Conservation (phyloP, 768 basidiomycete genomes). For the Macrolepiota fuliginosa region DNA sequence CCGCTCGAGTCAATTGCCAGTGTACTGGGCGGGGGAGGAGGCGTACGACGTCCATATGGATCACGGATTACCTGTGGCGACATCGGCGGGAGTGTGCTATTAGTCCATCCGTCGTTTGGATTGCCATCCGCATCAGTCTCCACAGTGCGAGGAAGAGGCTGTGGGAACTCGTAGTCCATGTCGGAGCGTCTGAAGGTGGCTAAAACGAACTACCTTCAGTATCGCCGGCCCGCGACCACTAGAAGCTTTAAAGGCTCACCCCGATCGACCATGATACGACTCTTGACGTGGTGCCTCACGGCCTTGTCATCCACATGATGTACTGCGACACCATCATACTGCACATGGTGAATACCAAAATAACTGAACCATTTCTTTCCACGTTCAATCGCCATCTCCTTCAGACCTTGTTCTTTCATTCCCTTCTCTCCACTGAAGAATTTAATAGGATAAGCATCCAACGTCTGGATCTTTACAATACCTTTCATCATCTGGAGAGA, state of each 20-base stretch:
- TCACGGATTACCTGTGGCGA: slow-evolving; percentile 12
- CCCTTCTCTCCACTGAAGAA: slow-evolving; percentile 45
- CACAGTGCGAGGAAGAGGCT: slow-evolving; percentile 27
- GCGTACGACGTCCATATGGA: slow-evolving; percentile 21
- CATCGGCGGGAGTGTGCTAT: neutral
- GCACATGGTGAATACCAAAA: slow-evolving; percentile 54
- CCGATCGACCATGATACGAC: slow-evolving; percentile 62
- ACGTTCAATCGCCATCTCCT: slow-evolving; percentile 37
- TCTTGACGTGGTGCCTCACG: slow-evolving; percentile 50
- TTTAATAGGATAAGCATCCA: slow-evolving; percentile 52
- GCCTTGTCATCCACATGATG: slow-evolving; percentile 31
- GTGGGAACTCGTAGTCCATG: slow-evolving; percentile 46
- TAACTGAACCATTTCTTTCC: slow-evolving; percentile 56
- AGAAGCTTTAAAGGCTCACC: slow-evolving; percentile 25
- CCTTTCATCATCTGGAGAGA: slow-evolving; percentile 45
- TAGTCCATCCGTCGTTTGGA: neutral
- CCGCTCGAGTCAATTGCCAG: neutral
- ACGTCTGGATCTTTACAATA: slow-evolving; percentile 43
- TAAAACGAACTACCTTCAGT: slow-evolving; percentile 8
- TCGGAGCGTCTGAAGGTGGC: slow-evolving; percentile 53
- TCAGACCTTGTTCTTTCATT: slow-evolving; percentile 21
- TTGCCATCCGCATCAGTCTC: slow-evolving; percentile 1
- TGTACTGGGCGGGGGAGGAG: neutral
- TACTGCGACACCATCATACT: slow-evolving; percentile 53
- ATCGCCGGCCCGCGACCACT: neutral